A percentile compares a stretch with the other conserved stretches of the same genome.
These are phyloP conservation scores for Ophiostoma piceae DNA, from an alignment of 2,329 filamentous ascomycete species.

Conservation along the genomic window DNA sequence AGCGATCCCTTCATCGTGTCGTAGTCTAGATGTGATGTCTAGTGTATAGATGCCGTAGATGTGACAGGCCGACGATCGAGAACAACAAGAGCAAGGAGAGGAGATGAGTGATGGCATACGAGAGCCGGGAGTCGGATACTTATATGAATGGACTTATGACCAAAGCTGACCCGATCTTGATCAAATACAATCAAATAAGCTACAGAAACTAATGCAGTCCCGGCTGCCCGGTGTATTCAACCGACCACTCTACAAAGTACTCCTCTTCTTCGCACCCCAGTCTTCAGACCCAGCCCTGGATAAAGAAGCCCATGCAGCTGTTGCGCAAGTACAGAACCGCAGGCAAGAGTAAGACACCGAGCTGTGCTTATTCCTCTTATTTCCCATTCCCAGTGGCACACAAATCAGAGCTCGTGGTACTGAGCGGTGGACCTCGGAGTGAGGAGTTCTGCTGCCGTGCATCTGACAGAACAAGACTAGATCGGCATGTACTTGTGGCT, in stretches of 20 bases:
- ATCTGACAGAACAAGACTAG: constrained; percentile 8
- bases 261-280: not conserved
- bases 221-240: not conserved
- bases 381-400: not conserved
- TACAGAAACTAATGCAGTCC: not conserved
- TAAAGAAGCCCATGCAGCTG: not conserved
- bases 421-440: not conserved
- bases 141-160: not conserved
- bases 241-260: not conserved
- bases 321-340: not conserved
- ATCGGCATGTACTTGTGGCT: not conserved
- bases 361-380: not conserved
- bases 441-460: not conserved
- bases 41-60: not conserved
- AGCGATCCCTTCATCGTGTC: not conserved
- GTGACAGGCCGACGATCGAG: too few relatives aligned
- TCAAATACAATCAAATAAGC: not conserved
- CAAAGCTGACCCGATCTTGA: too few relatives aligned
- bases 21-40: too few relatives aligned
- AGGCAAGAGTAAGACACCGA: not conserved
- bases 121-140: not conserved
- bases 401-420: not conserved
- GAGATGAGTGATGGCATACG: not conserved
- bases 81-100: too few relatives aligned
- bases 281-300: not conserved